A percentile compares a stretch with the other conserved stretches of the same genome.
These are phyloP conservation scores for Santalum album DNA, from an alignment of 164 flowering plant genomes.

Conservation along the genomic window DNA sequence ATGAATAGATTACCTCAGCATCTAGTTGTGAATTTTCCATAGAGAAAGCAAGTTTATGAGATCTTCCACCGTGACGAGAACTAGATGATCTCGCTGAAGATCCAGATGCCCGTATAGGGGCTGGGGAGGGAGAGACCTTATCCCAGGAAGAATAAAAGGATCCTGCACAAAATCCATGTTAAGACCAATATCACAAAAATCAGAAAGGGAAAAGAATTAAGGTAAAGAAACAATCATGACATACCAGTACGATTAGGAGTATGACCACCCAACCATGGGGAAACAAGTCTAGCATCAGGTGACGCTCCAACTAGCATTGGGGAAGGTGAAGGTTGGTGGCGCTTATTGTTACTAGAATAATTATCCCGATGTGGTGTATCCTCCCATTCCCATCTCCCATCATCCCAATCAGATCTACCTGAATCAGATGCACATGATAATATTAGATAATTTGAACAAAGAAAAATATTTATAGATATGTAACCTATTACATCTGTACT, in stretches of 20 bases:
- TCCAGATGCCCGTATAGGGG: constrained; percentile 89
- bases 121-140: constrained; percentile 65
- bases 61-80: constrained; percentile 41
- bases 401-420: constrained; percentile 87
- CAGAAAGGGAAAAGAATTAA: too few species aligned
- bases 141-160: constrained; percentile 80
- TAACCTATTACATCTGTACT: too few species aligned
- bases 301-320: constrained; percentile 83
- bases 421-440: constrained; percentile 9
- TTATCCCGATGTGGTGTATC: constrained; percentile 65
- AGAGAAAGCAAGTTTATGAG: constrained; percentile 37
- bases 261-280: constrained; percentile 73
- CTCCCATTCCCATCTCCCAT: constrained; percentile 93
- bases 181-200: neutral
- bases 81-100: constrained; percentile 50
- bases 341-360: constrained; percentile 28
- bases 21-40: constrained; percentile 18
- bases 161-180: constrained; percentile 8
- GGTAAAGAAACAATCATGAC: constrained; percentile 3
- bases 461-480: too few species aligned
- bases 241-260: constrained; percentile 59
- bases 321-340: constrained; percentile 67
- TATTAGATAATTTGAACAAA: neutral
- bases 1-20: constrained; percentile 25
- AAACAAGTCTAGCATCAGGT: constrained; percentile 82